Percentiles rank a stretch among this genome's conserved stretches.
phyloP scores from a whole-genome alignment of 2,329 filamentous ascomycete genomes.

The Zalaria sp. region DNA sequence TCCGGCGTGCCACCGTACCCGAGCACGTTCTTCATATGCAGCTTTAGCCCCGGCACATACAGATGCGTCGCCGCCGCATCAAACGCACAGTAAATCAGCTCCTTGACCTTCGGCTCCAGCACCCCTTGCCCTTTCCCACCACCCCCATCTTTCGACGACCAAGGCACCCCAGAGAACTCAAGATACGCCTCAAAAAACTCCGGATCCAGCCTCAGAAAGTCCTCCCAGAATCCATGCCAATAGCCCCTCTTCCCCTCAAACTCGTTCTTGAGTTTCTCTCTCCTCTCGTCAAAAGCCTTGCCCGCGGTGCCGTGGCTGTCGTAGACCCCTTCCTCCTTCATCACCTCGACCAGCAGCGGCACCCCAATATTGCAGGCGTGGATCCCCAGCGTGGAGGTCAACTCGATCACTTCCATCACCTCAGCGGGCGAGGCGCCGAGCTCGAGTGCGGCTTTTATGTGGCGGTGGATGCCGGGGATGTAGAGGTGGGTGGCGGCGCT shows the following conservation, averaged over 20 bases:
- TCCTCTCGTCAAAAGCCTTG: constrained; percentile 18
- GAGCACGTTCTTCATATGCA: constrained; percentile 35
- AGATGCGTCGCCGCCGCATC: constrained; percentile 34
- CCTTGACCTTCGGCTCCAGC: constrained; percentile 33
- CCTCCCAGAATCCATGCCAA: constrained; percentile 33
- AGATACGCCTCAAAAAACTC: constrained; percentile 35
- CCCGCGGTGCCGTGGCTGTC: neutral
- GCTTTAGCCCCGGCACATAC: constrained; percentile 31
- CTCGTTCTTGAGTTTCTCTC: constrained; percentile 25
- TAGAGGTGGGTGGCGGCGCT: constrained; percentile 32
- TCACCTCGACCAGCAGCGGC: constrained; percentile 31
- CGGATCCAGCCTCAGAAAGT: constrained; percentile 28
- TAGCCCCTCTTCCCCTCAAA: constrained; percentile 33
- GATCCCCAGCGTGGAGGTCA: constrained; percentile 31
- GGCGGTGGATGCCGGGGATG: constrained; percentile 25
- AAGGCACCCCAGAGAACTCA: constrained; percentile 31
- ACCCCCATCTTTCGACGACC: constrained; percentile 17
- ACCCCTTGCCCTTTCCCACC: constrained; percentile 11
- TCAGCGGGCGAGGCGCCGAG: constrained; percentile 27
- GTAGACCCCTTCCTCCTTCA: constrained; percentile 25
- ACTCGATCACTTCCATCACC: constrained; percentile 31
- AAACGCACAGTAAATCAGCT: constrained; percentile 35
- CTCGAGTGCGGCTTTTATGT: constrained; percentile 24
- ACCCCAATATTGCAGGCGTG: constrained; percentile 34
- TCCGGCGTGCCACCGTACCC: constrained; percentile 30